Conservation (phyloP, 805 yeast genomes). For the Barnettozyma vustinii region DNA sequence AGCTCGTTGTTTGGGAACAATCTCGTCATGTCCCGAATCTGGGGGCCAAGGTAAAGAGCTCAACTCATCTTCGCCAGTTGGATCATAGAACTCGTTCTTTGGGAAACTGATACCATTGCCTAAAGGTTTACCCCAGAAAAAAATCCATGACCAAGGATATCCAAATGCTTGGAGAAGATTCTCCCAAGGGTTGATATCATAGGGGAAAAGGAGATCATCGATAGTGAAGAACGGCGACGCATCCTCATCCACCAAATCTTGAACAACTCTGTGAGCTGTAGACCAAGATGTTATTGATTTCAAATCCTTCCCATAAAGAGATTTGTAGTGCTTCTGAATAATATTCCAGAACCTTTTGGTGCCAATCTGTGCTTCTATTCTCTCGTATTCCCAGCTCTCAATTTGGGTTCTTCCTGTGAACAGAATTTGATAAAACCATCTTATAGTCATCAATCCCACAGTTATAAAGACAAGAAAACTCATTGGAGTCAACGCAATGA, state of each 20-base stretch:
- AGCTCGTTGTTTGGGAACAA: neutral
- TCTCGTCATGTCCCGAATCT: conserved; percentile 56
- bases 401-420: conserved; percentile 78
- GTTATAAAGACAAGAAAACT: conserved; percentile 56
- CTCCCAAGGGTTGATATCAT: conserved; percentile 57
- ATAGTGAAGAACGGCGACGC: conserved; percentile 33
- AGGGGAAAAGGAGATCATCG: conserved; percentile 78
- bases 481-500: conserved; percentile 49
- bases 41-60: conserved; percentile 90
- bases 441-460: conserved; percentile 49
- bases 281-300: conserved; percentile 21
- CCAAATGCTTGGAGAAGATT: conserved; percentile 59
- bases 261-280: conserved; percentile 9
- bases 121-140: conserved; percentile 64
- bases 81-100: conserved; percentile 46
- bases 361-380: conserved; percentile 62
- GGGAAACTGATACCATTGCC: conserved; percentile 56
- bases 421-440: conserved; percentile 54
- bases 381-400: conserved; percentile 87
- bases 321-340: conserved; percentile 39
- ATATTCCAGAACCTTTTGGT: conserved; percentile 49
- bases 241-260: conserved; percentile 10
- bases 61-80: conserved; percentile 41
- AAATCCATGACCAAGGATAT: conserved; percentile 54
- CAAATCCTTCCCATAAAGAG: conserved; percentile 18